Percentiles rank a stretch among this genome's conserved stretches.
Evolutionary conservation across 2,329 filamentous ascomycete species (phyloP).

Genomic region (Ophiosphaerella korrae): DNA sequence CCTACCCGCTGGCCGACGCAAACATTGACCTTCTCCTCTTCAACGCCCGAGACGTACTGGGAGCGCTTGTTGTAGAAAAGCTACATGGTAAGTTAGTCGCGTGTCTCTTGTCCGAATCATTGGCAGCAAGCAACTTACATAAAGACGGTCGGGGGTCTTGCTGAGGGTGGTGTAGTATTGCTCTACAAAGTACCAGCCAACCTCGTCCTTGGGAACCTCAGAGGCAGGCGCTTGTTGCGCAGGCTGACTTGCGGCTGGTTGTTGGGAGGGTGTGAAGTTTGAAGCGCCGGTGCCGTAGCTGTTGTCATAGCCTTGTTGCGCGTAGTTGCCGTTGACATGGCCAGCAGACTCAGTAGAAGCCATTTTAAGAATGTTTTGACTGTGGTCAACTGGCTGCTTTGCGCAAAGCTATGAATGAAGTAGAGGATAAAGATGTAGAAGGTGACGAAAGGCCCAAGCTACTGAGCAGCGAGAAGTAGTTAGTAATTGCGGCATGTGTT

Average conservation of each 20-base stretch:
- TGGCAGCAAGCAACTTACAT: conserved; percentile 51
- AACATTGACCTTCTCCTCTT: conserved; percentile 86
- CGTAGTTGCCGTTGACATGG: conserved; percentile 57
- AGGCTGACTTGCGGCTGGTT: conserved; percentile 32
- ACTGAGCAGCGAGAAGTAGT: conserved; percentile 2
- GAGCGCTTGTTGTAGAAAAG: conserved; percentile 97
- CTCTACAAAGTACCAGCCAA: conserved; percentile 99
- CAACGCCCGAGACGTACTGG: conserved; percentile 89
- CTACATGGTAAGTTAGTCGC: conserved; percentile 42
- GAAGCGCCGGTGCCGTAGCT: conserved; percentile 39
- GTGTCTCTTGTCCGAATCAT: background rate
- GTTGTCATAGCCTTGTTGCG: conserved; percentile 49
- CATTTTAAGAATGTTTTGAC: conserved; percentile 31
- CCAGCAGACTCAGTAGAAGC: conserved; percentile 41
- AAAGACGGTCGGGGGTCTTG: conserved; percentile 91
- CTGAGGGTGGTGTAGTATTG: conserved; percentile 98
- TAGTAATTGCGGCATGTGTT: background rate
- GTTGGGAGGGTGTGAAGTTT: conserved; percentile 36
- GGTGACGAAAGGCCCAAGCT: conserved; percentile 2
- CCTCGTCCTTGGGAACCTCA: conserved; percentile 80
- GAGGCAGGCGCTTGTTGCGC: conserved; percentile 35
- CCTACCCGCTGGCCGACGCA: conserved; percentile 85
- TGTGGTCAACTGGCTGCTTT: conserved; percentile 8
- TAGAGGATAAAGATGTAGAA: background rate
- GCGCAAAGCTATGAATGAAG: conserved; percentile 6